Conservation (phyloP, 1,139 yeast species). For the Saccharomyces hybrid region DNA sequence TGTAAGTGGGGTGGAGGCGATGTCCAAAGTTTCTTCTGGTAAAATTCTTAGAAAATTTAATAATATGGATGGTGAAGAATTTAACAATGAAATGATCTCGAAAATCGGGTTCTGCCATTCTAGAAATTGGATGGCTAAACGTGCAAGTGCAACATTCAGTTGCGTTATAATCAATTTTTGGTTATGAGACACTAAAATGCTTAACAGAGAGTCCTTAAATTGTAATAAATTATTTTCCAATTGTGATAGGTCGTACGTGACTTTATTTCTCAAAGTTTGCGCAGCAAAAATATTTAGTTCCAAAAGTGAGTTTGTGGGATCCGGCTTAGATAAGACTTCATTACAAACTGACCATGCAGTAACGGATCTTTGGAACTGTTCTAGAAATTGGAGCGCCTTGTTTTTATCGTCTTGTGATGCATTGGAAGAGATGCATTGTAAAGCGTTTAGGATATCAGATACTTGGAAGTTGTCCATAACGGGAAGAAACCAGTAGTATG, state of each 20-base stretch:
- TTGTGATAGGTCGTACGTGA: constrained; percentile 78
- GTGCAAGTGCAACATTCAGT: constrained; percentile 71
- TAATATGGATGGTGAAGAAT: constrained; percentile 38
- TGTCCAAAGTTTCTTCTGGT: constrained; percentile 85
- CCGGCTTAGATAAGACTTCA: constrained; percentile 23
- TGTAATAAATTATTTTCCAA: constrained; percentile 58
- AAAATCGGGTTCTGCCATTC: constrained; percentile 65
- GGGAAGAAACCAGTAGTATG: background rate
- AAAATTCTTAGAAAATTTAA: constrained; percentile 77
- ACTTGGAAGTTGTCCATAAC: background rate
- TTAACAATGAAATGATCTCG: constrained; percentile 47
- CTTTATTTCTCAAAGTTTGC: constrained; percentile 79
- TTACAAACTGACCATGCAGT: constrained; percentile 57
- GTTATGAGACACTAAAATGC: constrained; percentile 31
- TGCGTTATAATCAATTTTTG: constrained; percentile 66
- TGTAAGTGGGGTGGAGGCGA: constrained; percentile 67
- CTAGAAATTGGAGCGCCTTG: constrained; percentile 44
- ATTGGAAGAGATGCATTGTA: constrained; percentile 28
- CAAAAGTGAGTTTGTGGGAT: constrained; percentile 24
- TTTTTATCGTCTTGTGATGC: constrained; percentile 20
- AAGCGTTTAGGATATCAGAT: constrained; percentile 25
- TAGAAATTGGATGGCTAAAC: constrained; percentile 68
- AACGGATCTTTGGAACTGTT: constrained; percentile 72
- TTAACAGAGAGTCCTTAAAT: constrained; percentile 36
- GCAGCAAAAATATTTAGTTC: constrained; percentile 77